Percentiles rank a stretch among this genome's conserved stretches.
phyloP scores from a whole-genome alignment of 306 rosid genomes.

The Malus fusca region DNA sequence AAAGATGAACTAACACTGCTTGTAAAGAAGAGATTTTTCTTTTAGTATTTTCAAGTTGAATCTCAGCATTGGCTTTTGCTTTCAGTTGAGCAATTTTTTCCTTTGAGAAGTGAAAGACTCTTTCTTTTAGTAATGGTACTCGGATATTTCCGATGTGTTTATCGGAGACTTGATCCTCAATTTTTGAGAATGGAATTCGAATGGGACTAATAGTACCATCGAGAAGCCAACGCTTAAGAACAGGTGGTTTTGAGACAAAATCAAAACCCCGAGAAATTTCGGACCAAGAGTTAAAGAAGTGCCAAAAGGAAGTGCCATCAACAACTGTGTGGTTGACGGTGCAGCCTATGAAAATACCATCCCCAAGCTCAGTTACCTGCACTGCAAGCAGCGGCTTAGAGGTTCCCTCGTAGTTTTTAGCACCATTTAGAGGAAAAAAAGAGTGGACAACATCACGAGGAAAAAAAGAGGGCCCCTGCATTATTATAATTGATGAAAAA shows the following conservation, averaged over 20 bases:
- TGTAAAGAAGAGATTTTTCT: conserved; percentile 2
- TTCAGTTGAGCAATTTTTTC: conserved; percentile 12
- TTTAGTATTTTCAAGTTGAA: not conserved
- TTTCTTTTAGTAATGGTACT: not conserved
- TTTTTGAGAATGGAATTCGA: too few relatives aligned
- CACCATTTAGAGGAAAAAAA: conserved; percentile 7
- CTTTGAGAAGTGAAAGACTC: not conserved
- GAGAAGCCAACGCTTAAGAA: too few relatives aligned
- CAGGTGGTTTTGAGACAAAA: too few relatives aligned
- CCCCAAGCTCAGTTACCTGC: conserved; percentile 31
- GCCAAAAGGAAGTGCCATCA: conserved; percentile 24
- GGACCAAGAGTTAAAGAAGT: conserved; percentile 26
- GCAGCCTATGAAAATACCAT: conserved; percentile 25
- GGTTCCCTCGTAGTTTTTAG: not conserved
- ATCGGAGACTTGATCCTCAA: too few relatives aligned
- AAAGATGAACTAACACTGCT: conserved; percentile 10
- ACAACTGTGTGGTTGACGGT: conserved; percentile 1
- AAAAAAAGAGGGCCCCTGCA: not conserved
- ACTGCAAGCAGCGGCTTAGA: conserved; percentile 17
- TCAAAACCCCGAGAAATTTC: conserved; percentile 11
- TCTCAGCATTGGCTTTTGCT: conserved; percentile 8
- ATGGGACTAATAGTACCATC: too few relatives aligned
- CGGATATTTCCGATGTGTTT: too few relatives aligned
- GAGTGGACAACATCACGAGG: conserved; percentile 13
- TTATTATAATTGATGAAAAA: conserved; percentile 27